Evolutionary conservation across 345 rosid genomes (phyloP).

Genomic region (Anacardium occidentale): DNA sequence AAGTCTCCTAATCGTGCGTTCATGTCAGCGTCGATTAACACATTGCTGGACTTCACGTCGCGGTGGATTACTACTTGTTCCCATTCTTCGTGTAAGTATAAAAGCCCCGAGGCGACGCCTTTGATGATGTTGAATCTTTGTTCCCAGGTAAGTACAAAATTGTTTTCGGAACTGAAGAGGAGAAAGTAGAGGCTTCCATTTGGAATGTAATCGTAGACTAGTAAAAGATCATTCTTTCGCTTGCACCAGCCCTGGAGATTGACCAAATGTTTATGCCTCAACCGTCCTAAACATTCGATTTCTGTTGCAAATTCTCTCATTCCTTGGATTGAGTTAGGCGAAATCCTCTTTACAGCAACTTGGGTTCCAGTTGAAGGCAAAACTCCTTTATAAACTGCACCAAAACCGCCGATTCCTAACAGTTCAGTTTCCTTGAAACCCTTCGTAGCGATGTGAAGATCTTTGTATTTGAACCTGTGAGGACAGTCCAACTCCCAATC

Average conservation of each 20-base stretch:
- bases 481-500: constrained; percentile 80
- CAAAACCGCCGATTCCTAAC: constrained; percentile 78
- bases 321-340: constrained; percentile 59
- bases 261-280: constrained; percentile 65
- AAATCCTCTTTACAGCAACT: constrained; percentile 68
- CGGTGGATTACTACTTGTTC: constrained; percentile 72
- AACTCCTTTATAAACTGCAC: constrained; percentile 59
- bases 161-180: constrained; percentile 29
- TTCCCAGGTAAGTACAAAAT: constrained; percentile 52
- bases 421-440: constrained; percentile 61
- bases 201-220: constrained; percentile 67
- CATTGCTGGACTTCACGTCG: constrained; percentile 77
- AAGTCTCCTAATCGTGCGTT: constrained; percentile 70
- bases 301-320: constrained; percentile 73
- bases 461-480: constrained; percentile 56
- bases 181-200: constrained; percentile 66
- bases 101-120: constrained; percentile 64
- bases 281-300: constrained; percentile 64
- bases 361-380: constrained; percentile 36
- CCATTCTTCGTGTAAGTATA: constrained; percentile 77
- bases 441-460: constrained; percentile 53
- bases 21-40: constrained; percentile 64
- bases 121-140: constrained; percentile 60
- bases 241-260: constrained; percentile 81
- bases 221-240: constrained; percentile 52